Evolutionary conservation across 441 rosid genomes (phyloP).

Genomic region (Croton setiger): DNA sequence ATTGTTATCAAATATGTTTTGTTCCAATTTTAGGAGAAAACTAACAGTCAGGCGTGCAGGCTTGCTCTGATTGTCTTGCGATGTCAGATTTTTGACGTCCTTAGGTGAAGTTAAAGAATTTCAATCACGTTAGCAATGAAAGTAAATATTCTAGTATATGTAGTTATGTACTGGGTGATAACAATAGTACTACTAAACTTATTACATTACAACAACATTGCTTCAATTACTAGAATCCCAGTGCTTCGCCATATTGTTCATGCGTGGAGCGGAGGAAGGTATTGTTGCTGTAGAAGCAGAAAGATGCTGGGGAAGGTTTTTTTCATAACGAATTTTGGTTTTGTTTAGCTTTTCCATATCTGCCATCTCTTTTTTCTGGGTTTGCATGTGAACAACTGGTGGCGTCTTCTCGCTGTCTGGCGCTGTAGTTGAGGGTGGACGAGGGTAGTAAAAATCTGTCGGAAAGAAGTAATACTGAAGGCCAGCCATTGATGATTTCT

Average conservation of each 20-base stretch:
- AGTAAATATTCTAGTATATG: not conserved
- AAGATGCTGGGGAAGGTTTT: not conserved
- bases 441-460: conserved; percentile 41
- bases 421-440: not conserved
- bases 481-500: conserved; percentile 33
- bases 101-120: not conserved
- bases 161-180: not conserved
- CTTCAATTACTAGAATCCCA: too few relatives aligned
- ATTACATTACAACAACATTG: too few relatives aligned
- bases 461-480: conserved; percentile 48
- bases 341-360: not conserved
- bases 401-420: not conserved
- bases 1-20: too few relatives aligned
- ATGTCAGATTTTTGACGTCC: not conserved
- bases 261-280: not conserved
- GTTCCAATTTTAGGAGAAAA: too few relatives aligned
- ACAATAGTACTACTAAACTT: too few relatives aligned
- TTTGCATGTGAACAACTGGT: not conserved
- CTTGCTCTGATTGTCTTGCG: too few relatives aligned
- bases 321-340: not conserved
- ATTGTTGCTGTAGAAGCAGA: not conserved
- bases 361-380: not conserved
- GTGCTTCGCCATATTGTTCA: too few relatives aligned
- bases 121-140: not conserved
- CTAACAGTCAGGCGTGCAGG: too few relatives aligned